phyloP scores from a whole-genome alignment of 2,329 filamentous ascomycete genomes.

The Podosphaera fusca region DNA sequence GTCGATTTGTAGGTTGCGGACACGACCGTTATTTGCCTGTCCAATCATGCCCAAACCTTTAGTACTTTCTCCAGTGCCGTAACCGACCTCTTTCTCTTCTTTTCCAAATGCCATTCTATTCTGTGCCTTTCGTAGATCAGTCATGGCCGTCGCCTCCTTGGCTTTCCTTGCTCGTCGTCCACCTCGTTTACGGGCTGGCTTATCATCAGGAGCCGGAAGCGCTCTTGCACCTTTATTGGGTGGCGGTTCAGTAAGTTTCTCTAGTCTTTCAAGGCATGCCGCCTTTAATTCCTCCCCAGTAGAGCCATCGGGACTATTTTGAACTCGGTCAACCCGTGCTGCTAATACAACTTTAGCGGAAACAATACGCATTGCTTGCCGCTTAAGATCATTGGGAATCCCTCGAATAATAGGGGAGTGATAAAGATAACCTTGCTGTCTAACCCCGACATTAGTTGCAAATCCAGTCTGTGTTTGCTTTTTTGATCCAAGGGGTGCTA shows the following conservation, averaged over 20 bases:
- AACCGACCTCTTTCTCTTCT: slow-evolving; percentile 83
- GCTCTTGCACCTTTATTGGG: slow-evolving; percentile 74
- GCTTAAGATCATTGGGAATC: slow-evolving; percentile 69
- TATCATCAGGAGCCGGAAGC: slow-evolving; percentile 82
- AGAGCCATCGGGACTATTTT: slow-evolving; percentile 59
- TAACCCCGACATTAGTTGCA: slow-evolving; percentile 75
- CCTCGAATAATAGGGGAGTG: slow-evolving; percentile 72
- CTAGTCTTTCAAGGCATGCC: slow-evolving; percentile 63
- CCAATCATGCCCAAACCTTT: slow-evolving; percentile 92
- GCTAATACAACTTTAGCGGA: slow-evolving; percentile 86
- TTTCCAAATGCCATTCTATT: slow-evolving; percentile 92
- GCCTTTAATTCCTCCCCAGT: slow-evolving; percentile 63
- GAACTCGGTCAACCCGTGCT: slow-evolving; percentile 69
- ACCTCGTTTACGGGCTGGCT: slow-evolving; percentile 77
- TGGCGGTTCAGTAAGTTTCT: slow-evolving; percentile 80
- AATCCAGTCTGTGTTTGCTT: slow-evolving; percentile 59
- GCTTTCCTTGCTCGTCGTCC: slow-evolving; percentile 76
- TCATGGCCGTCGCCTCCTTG: slow-evolving; percentile 94
- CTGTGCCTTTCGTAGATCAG: slow-evolving; percentile 82
- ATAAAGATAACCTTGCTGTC: slow-evolving; percentile 84
- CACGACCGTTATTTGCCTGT: slow-evolving; percentile 63
- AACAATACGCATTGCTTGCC: slow-evolving; percentile 85
- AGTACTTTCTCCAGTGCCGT: slow-evolving; percentile 65
- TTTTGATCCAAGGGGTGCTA: slow-evolving; percentile 76
- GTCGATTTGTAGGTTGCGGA: slow-evolving; percentile 75